Base-by-base conservation (phyloP, 1,284 basidiomycete genomes). In the Cryptococcus depauperatus region DNA sequence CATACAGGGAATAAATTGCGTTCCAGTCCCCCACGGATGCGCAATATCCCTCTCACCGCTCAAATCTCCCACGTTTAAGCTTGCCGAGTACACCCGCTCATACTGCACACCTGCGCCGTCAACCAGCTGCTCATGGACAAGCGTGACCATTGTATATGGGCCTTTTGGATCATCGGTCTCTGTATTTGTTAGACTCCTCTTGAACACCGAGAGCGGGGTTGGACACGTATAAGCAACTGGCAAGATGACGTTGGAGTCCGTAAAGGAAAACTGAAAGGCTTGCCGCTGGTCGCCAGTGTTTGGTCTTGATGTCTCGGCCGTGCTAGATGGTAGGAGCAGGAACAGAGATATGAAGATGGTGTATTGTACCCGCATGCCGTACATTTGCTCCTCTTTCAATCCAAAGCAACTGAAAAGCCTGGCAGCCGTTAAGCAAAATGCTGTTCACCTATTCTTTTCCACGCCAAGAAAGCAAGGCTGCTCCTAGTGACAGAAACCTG, bases 241-340 rank as follows among this genome's bases (percentile, higher is more conserved):
- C 9, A 59, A 35, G 9, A 51, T 41, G 35, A 44, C 35, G 9
- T 46, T 45, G 9, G 44, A 39, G 37, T 3, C 10, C 0, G 54
- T 50, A 37, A 51, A 58, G 4, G 35, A 35, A 44, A 62, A 62
- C 3, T 44, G 19, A 42, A 58, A 59, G 5, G 44, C 54, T 41
- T 58, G 54, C 11, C 35, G 42, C 41, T 61, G 59, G 32, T 61
- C 59, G 33, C 59, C 59, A 30, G 59, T 59, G 41, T 61, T 61
- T 3, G 55, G 57, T 4, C 37, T 52, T 4, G 59, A 46, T 1
- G 59, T 59, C 18, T 49, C 55, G 3, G 49, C 57, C n/a, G 23
- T 18, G 3, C 41, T 28, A 10, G 26, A 14, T 6, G 35, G 45
- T 40, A 45, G 16, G 21, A 46, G 33, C 1, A 38, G 38, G 33